Percentiles rank a stretch among this genome's conserved stretches.
Conservation (phyloP, 768 basidiomycete species). For the Pleurotus salmoneostramineus region DNA sequence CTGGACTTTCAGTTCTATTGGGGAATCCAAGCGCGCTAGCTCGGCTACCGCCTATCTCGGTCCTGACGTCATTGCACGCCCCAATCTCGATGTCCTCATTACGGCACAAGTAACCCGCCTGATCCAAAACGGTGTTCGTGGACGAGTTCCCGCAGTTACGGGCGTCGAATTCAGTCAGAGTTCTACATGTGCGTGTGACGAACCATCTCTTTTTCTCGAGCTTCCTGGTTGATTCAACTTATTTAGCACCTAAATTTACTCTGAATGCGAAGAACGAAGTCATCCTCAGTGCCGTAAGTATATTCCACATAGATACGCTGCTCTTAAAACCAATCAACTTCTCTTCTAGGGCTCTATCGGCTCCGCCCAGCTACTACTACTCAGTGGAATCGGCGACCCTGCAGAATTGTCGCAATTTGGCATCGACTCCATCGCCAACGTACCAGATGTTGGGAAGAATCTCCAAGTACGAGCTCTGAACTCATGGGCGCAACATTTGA, state of each 20-base stretch:
- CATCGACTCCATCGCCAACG: neutral
- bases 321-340: neutral
- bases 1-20: conserved; percentile 13
- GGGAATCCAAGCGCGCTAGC: conserved; percentile 13
- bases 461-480: neutral
- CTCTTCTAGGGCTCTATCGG: neutral
- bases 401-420: neutral
- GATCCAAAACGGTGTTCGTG: conserved; percentile 2
- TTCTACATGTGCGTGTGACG: conserved; percentile 9
- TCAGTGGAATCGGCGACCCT: neutral
- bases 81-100: conserved; percentile 20
- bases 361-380: neutral
- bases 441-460: neutral
- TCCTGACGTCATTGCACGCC: conserved; percentile 11
- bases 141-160: conserved; percentile 9
- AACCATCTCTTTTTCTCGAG: neutral
- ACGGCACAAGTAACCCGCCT: conserved; percentile 15
- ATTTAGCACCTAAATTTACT: neutral
- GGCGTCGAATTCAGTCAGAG: conserved; percentile 12
- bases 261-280: neutral
- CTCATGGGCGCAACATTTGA: no score
- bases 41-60: conserved; percentile 17
- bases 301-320: neutral
- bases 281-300: neutral
- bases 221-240: neutral